Evolutionary conservation across 768 basidiomycete species (phyloP).

Genomic region (Mycena crocata): DNA sequence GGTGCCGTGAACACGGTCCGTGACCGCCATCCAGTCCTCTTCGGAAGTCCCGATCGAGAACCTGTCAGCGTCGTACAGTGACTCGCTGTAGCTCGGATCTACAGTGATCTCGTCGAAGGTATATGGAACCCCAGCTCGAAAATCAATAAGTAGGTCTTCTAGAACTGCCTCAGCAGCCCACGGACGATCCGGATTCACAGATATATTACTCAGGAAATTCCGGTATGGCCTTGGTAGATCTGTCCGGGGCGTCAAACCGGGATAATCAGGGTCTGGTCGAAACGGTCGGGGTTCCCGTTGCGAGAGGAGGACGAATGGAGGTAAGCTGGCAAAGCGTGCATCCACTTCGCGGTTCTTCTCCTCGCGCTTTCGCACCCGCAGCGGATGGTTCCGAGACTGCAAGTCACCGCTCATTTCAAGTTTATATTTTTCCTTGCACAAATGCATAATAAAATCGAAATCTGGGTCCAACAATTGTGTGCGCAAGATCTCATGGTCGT

Average conservation of each 20-base stretch:
- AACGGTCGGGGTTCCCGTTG: background rate
- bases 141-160: background rate
- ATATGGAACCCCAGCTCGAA: background rate
- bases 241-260: background rate
- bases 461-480: constrained; percentile 14
- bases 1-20: no score
- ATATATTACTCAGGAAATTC: background rate
- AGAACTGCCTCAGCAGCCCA: background rate
- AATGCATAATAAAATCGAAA: constrained; percentile 11
- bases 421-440: constrained; percentile 11
- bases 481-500: constrained; percentile 9
- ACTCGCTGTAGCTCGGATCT: no score
- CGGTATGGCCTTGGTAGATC: background rate
- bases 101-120: background rate
- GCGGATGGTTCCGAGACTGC: background rate
- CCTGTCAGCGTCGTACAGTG: no score
- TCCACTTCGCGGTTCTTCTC: background rate
- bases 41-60: no score
- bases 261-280: background rate
- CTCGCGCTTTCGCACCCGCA: background rate
- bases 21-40: no score
- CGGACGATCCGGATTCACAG: background rate
- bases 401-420: background rate
- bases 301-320: background rate
- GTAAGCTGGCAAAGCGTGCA: background rate